Evolutionary conservation across 805 yeast genomes (phyloP), one percentile per base, ranked within the genome.

Genomic region (Monosporozyma unispora): DNA sequence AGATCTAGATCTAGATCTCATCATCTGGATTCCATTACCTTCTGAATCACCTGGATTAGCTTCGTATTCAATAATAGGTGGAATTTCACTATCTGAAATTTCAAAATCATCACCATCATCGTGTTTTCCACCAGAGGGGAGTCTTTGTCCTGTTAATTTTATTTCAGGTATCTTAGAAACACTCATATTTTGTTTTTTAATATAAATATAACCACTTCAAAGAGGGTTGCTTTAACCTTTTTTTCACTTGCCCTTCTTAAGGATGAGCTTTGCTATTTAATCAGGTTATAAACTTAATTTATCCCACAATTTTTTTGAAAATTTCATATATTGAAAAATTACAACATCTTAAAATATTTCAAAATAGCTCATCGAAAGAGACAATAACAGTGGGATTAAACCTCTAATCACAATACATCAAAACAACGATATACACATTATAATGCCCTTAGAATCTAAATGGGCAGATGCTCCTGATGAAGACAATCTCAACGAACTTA

Each of bases 361-460:
- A 31, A 31, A n/a, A 9, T 31, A 16, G 35, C 35, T 31, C 35
- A 31, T 31, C 35, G 35, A 14, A 18, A 18, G 12, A 18, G 40
- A 37, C 14, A 37, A 16, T 9, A 10, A 18, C 40, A 37, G 23
- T 37, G 35, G 35, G 16, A 9, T 10, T 6, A n/a, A 35, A 16
- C 39, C 19, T n/a, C n/a, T n/a, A n/a, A n/a, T n/a, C n/a, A n/a
- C n/a, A n/a, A n/a, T n/a, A 35, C 4, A 35, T n/a, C 21, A 35
- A n/a, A n/a, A 9, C 40, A 23, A 16, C 11, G 40, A 33, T 29
- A 29, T 14, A 29, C 5, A 4, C 11, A 12, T 4, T 12, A n/a
- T 4, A 21, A 60, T 60, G 64, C 57, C 54, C 11, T 44, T 62
- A 37, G 64, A 60, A 45, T 62, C 67, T 3, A 61, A 50, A 50